Evolutionary conservation across 192 early-diverging fungal genomes (phyloP).

Genomic region (Rhizophagus sp.): DNA sequence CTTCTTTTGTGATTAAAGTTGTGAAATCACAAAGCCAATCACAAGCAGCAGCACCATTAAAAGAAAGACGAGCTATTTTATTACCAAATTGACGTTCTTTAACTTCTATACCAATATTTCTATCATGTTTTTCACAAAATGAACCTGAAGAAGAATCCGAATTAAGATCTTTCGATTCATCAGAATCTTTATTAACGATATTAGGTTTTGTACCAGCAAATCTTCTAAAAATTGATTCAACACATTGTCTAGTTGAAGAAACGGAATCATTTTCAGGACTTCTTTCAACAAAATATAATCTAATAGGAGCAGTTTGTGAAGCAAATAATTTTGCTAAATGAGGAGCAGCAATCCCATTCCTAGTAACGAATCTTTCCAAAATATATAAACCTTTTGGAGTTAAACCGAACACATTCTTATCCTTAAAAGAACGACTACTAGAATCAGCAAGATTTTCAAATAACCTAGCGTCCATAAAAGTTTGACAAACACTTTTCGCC

Average conservation of each 20-base stretch:
- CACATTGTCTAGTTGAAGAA: constrained; percentile 36
- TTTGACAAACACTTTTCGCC: constrained; percentile 54
- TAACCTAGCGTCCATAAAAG: constrained; percentile 55
- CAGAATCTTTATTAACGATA: constrained; percentile 21
- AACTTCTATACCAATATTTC: constrained; percentile 45
- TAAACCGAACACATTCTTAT: constrained; percentile 45
- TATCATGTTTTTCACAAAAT: constrained; percentile 24
- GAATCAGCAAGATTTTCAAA: constrained; percentile 48
- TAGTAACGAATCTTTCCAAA: constrained; percentile 48
- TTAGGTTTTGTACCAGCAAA: constrained; percentile 49
- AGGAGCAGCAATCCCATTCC: constrained; percentile 43
- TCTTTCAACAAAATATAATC: constrained; percentile 43
- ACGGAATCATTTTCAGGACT: constrained; percentile 52
- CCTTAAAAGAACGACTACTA: constrained; percentile 45
- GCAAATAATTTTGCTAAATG: constrained; percentile 37
- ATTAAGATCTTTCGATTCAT: constrained; percentile 2
- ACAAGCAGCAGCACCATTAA: constrained; percentile 46
- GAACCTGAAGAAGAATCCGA: constrained; percentile 18
- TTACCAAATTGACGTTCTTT: constrained; percentile 42
- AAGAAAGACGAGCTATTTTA: constrained; percentile 41
- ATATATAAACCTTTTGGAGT: constrained; percentile 55
- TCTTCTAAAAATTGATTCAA: constrained; percentile 45
- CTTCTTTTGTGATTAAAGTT: constrained; percentile 49
- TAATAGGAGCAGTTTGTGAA: constrained; percentile 26
- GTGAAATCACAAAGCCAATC: constrained; percentile 57